These are phyloP conservation scores for Mixia osmundae DNA, from an alignment of 1,284 basidiomycete species.

Conservation along the genomic window DNA sequence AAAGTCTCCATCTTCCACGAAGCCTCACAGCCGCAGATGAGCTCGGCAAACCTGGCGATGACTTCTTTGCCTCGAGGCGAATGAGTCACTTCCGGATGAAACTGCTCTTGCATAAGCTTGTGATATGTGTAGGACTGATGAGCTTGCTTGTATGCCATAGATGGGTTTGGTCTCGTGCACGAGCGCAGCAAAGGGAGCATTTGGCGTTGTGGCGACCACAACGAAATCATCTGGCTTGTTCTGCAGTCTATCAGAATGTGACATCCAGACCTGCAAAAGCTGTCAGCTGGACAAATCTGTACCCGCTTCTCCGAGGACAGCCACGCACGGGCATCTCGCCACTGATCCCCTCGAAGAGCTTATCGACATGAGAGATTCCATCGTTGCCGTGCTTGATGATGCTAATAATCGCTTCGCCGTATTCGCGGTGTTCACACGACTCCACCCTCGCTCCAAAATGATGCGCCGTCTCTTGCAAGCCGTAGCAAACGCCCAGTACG, in stretches of 20 bases:
- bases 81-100: constrained; percentile 97
- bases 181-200: constrained; percentile 80
- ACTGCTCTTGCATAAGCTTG: constrained; percentile 31
- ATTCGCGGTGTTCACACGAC: constrained; percentile 78
- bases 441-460: constrained; percentile 67
- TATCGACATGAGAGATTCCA: constrained; percentile 31
- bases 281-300: constrained; percentile 2
- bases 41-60: constrained; percentile 62
- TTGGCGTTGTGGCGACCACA: constrained; percentile 62
- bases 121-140: no score
- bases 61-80: constrained; percentile 74
- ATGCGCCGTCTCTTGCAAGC: constrained; percentile 94
- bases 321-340: constrained; percentile 48
- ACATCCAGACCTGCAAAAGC: constrained; percentile 83
- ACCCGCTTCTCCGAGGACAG: background rate
- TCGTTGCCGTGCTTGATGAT: constrained; percentile 39
- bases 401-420: constrained; percentile 67
- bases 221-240: constrained; percentile 62
- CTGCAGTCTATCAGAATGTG: constrained; percentile 85
- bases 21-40: constrained; percentile 56
- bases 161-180: constrained; percentile 73
- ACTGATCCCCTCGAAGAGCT: constrained; percentile 62
- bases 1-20: constrained; percentile 99
- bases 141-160: constrained; percentile 45
- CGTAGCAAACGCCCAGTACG: constrained; percentile 93